Percentiles rank a stretch among this genome's conserved stretches.
phyloP scores from a whole-genome alignment of 108 stramenopile genomes.

The Parietichytrium sp. region DNA sequence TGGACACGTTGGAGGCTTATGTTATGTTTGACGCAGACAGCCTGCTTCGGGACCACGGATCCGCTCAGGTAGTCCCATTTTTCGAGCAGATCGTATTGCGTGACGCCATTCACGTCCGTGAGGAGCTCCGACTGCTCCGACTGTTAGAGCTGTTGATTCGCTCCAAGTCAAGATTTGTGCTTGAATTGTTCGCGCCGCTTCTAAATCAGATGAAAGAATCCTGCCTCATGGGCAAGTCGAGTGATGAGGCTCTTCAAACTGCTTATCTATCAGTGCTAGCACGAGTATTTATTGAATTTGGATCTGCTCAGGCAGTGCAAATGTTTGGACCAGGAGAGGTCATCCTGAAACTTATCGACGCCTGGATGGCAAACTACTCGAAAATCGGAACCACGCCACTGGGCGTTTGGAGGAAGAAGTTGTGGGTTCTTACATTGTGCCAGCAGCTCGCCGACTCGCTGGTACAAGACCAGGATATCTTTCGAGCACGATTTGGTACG shows the following conservation, averaged over 20 bases:
- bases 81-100: neutral
- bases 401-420: conserved; percentile 8
- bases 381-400: neutral
- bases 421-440: neutral
- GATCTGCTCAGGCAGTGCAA: neutral
- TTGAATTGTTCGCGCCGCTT: neutral
- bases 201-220: neutral
- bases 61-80: neutral
- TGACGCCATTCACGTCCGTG: neutral
- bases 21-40: neutral
- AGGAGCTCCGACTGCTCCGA: conserved; percentile 1
- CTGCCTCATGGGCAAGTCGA: neutral
- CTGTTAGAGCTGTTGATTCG: conserved; percentile 2
- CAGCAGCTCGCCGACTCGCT: neutral
- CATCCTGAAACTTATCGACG: conserved; percentile 8
- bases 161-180: neutral
- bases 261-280: neutral
- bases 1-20: conserved; percentile 18
- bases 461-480: neutral
- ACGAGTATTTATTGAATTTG: conserved; percentile 16
- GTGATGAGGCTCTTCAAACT: neutral
- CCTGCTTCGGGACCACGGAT: neutral
- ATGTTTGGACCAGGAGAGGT: neutral
- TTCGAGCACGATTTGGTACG: neutral
- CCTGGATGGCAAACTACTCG: neutral